Conservation (phyloP, 768 basidiomycete genomes). For the Mycena latifolia region DNA sequence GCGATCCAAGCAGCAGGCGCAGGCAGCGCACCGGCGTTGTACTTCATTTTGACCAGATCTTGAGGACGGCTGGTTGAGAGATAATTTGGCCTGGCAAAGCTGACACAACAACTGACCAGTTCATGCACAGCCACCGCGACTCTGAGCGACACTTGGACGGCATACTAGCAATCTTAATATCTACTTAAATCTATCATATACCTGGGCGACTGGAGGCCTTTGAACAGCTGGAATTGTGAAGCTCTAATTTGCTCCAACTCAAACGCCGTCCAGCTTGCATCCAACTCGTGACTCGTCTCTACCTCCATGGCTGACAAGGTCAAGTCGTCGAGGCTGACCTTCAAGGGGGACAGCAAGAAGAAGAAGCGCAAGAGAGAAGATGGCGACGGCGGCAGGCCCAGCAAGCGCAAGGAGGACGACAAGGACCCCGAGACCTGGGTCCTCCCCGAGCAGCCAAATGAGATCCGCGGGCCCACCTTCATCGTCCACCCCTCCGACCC, state of each 20-base stretch:
- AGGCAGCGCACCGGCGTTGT: conserved; percentile 78
- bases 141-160: too few relatives aligned
- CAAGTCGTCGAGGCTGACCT: conserved; percentile 83
- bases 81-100: conserved; percentile 15
- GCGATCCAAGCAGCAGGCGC: conserved; percentile 40
- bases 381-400: conserved; percentile 61
- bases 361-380: conserved; percentile 84
- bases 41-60: conserved; percentile 68
- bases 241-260: not conserved
- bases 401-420: conserved; percentile 67
- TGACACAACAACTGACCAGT: not conserved
- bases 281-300: not conserved
- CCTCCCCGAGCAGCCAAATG: conserved; percentile 72
- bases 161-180: too few relatives aligned
- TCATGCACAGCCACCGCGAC: not conserved
- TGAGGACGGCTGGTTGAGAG: conserved; percentile 33
- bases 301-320: conserved; percentile 39
- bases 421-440: conserved; percentile 85
- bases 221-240: too few relatives aligned
- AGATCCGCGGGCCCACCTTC: conserved; percentile 92
- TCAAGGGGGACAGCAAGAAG: conserved; percentile 89
- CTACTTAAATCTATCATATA: too few relatives aligned
- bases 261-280: too few relatives aligned
- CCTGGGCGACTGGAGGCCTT: too few relatives aligned
- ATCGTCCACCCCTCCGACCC: conserved; percentile 87